phyloP scores from a whole-genome alignment of 2,329 filamentous ascomycete species.

The Ophiocordyceps unilateralis region DNA sequence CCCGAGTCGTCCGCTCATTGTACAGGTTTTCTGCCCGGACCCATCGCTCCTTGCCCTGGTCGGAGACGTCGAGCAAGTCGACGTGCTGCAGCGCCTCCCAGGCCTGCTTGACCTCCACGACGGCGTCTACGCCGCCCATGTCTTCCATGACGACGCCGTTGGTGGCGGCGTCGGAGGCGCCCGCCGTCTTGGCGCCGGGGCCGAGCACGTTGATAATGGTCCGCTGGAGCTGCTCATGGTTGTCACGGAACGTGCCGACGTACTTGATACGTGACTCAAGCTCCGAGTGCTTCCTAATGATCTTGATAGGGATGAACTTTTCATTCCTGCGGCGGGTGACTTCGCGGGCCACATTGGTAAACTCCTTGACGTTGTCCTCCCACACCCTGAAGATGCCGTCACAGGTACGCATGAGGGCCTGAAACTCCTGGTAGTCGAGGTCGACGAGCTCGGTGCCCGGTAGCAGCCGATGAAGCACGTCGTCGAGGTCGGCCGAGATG shows the following conservation, averaged over 20 bases:
- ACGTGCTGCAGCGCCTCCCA: constrained; percentile 91
- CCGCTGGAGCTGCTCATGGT: constrained; percentile 91
- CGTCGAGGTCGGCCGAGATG: constrained; percentile 84
- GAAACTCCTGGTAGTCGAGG: constrained; percentile 81
- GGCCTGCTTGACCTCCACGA: constrained; percentile 87
- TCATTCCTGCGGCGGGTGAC: constrained; percentile 86
- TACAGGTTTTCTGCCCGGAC: constrained; percentile 89
- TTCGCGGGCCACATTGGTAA: constrained; percentile 92
- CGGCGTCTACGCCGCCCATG: constrained; percentile 91
- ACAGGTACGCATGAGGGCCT: constrained; percentile 64
- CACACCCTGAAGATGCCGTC: constrained; percentile 79
- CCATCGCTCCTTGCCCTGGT: constrained; percentile 81
- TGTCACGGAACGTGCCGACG: constrained; percentile 84
- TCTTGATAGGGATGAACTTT: constrained; percentile 98
- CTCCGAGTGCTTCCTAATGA: constrained; percentile 70
- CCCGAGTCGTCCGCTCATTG: constrained; percentile 89
- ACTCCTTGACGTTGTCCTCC: constrained; percentile 95
- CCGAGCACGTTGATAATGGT: constrained; percentile 97
- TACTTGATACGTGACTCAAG: constrained; percentile 86
- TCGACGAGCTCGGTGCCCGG: constrained; percentile 81
- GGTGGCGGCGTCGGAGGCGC: constrained; percentile 29
- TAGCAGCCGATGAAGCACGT: constrained; percentile 68
- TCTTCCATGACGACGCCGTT: constrained; percentile 71
- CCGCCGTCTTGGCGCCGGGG: constrained; percentile 44
- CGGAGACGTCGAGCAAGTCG: constrained; percentile 81